phyloP scores from a whole-genome alignment of 108 stramenopile genomes.

The Chaetoceros tenuissimus region DNA sequence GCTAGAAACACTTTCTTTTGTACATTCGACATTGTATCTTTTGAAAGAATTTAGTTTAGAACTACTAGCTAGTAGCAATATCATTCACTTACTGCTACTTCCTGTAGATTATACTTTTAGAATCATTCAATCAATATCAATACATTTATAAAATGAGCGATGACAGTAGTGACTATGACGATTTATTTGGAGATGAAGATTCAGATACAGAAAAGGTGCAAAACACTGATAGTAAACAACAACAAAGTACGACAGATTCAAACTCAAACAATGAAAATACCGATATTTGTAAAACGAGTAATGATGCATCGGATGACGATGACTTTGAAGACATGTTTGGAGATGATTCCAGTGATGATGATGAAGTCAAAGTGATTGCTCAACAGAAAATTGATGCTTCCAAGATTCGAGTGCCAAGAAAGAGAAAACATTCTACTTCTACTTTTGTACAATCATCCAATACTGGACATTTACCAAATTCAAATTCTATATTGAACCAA shows the following conservation, averaged over 20 bases:
- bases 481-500: too few relatives aligned
- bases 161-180: background rate
- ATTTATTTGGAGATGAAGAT: background rate
- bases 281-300: background rate
- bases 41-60: too few relatives aligned
- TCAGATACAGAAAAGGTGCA: background rate
- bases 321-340: background rate
- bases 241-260: background rate
- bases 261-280: background rate
- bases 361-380: background rate
- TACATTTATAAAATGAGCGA: background rate
- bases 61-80: too few relatives aligned
- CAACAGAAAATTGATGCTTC: background rate
- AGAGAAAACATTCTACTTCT: background rate
- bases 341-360: background rate
- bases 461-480: background rate
- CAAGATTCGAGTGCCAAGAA: background rate
- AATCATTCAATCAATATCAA: too few relatives aligned
- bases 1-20: too few relatives aligned
- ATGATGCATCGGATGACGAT: background rate
- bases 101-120: too few relatives aligned
- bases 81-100: too few relatives aligned
- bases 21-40: too few relatives aligned
- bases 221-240: background rate
- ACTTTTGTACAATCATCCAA: background rate